Conservation (phyloP, 768 basidiomycete genomes). For the Boletus rubescentipes region DNA sequence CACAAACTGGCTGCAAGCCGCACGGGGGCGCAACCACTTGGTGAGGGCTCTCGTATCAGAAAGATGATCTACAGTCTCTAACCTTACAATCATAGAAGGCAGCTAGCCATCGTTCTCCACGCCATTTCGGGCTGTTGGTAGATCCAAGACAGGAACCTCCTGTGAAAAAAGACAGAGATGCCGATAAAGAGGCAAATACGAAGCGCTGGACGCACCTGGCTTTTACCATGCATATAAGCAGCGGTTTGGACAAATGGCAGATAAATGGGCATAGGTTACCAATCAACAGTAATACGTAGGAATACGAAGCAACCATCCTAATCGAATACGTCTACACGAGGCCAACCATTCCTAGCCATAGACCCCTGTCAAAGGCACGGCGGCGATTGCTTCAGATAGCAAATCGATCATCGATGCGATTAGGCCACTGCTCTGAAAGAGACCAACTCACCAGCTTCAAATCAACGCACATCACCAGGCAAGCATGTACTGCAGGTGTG, state of each 20-base stretch:
- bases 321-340: constrained; percentile 1
- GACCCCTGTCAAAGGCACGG: constrained; percentile 5
- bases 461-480: background rate
- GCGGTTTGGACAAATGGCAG: background rate
- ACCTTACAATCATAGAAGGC: background rate
- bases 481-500: background rate
- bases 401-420: constrained; percentile 12
- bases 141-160: background rate
- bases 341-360: background rate
- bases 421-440: background rate
- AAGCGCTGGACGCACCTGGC: background rate
- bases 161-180: background rate
- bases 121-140: background rate
- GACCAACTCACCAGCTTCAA: background rate
- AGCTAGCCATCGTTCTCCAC: background rate
- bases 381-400: constrained; percentile 1
- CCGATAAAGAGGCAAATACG: constrained; percentile 1
- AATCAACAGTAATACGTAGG: background rate
- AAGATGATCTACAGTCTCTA: background rate
- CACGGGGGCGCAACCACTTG: background rate
- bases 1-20: background rate
- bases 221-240: background rate
- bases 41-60: background rate
- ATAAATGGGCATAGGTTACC: background rate
- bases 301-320: background rate